Conservation (phyloP, 1,284 basidiomycete genomes). For the Agroathelia rolfsii region DNA sequence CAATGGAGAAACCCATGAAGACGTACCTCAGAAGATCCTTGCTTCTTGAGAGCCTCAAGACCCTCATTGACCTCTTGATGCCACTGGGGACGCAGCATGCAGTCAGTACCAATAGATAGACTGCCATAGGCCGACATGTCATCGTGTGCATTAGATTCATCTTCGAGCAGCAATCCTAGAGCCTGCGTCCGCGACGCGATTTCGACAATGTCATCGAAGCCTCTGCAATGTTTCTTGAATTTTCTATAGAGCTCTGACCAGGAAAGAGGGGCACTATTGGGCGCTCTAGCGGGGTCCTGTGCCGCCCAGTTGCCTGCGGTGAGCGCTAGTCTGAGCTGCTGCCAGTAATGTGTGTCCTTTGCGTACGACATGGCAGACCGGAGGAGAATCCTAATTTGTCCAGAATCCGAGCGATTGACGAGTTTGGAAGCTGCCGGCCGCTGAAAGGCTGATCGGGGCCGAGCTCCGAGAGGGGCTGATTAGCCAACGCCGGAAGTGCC, state of each 20-base stretch:
- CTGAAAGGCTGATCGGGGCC: too few species aligned
- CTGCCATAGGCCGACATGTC: too few species aligned
- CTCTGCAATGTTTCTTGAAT: conserved; percentile 77
- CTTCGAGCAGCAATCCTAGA: conserved; percentile 48
- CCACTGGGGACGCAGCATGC: conserved; percentile 42
- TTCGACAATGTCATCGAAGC: conserved; percentile 50
- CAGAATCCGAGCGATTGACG: too few species aligned
- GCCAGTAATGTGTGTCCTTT: conserved; percentile 69
- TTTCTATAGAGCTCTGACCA: conserved; percentile 82
- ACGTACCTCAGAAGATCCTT: conserved; percentile 54
- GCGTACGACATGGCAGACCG: conserved; percentile 27
- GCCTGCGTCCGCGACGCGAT: conserved; percentile 58
- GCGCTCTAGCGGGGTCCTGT: conserved; percentile 48
- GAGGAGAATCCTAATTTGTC: too few species aligned
- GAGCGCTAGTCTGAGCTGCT: conserved; percentile 55
- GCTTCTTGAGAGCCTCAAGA: conserved; percentile 41
- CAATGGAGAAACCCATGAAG: too few species aligned
- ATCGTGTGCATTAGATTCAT: conserved; percentile 34
- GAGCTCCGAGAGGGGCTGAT: too few species aligned
- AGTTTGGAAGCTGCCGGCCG: too few species aligned
- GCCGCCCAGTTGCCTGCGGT: conserved; percentile 63
- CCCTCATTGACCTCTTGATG: conserved; percentile 40
- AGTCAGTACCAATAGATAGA: conserved; percentile 43
- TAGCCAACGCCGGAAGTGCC: too few species aligned
- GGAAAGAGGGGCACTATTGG: conserved; percentile 45